Evolutionary conservation across 2,329 filamentous ascomycete genomes (phyloP).

Genomic region (Nothophoma quercina): DNA sequence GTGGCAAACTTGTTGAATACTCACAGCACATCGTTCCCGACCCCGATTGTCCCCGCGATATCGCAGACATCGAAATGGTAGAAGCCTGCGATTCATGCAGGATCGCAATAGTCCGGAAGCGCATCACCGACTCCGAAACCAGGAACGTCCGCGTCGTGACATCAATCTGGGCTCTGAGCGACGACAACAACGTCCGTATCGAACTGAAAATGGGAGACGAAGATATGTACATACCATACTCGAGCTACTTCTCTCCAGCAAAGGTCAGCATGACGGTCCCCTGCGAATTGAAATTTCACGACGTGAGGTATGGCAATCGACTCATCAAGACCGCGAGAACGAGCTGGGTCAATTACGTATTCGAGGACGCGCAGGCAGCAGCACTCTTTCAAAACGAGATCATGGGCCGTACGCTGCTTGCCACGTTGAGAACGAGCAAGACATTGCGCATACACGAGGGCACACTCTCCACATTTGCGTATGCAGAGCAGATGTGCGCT

Average conservation of each 20-base stretch:
- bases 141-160: slow-evolving; percentile 49
- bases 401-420: slow-evolving; percentile 54
- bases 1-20: slow-evolving; percentile 52
- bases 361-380: slow-evolving; percentile 44
- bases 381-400: slow-evolving; percentile 56
- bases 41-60: not conserved
- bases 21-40: slow-evolving; percentile 46
- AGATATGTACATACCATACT: slow-evolving; percentile 54
- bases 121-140: slow-evolving; percentile 47
- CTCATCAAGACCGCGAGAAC: slow-evolving; percentile 48
- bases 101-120: slow-evolving; percentile 54
- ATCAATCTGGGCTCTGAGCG: slow-evolving; percentile 55
- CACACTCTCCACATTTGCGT: slow-evolving; percentile 50
- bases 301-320: slow-evolving; percentile 44
- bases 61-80: slow-evolving; percentile 50
- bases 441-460: slow-evolving; percentile 56
- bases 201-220: slow-evolving; percentile 54
- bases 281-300: slow-evolving; percentile 52
- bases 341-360: slow-evolving; percentile 57
- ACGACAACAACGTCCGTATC: slow-evolving; percentile 52
- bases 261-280: slow-evolving; percentile 53
- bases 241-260: slow-evolving; percentile 54
- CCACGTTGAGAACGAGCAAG: slow-evolving; percentile 53
- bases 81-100: slow-evolving; percentile 49
- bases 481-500: slow-evolving; percentile 58